These are phyloP conservation scores for Zymoseptoria brevis DNA, from an alignment of 2,329 filamentous ascomycete species.

Conservation along the genomic window DNA sequence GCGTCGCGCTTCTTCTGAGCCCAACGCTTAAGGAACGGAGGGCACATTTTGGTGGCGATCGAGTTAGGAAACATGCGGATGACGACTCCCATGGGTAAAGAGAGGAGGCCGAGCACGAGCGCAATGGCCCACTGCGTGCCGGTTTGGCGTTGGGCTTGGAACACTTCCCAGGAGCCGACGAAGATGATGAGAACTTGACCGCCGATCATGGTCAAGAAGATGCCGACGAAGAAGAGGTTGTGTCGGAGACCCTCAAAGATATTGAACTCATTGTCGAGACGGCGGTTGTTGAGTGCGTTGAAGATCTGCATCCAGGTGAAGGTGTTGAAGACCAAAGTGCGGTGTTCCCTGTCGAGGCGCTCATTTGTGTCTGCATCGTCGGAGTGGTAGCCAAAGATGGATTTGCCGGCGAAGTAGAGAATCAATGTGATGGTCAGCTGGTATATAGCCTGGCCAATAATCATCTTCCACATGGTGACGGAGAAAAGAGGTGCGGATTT, in stretches of 20 bases:
- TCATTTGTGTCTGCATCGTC: conserved; percentile 31
- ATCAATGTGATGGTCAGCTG: conserved; percentile 73
- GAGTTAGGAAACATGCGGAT: conserved; percentile 78
- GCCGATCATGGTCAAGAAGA: conserved; percentile 79
- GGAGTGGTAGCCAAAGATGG: conserved; percentile 49
- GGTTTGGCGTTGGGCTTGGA: conserved; percentile 63
- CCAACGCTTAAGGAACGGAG: conserved; percentile 33
- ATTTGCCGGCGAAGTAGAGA: conserved; percentile 65
- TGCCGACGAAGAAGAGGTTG: conserved; percentile 84
- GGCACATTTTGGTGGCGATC: conserved; percentile 42
- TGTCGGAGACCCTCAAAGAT: conserved; percentile 80
- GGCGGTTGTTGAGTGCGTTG: conserved; percentile 95
- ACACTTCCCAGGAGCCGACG: conserved; percentile 66
- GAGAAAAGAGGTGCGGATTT: conserved; percentile 74
- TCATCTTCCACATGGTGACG: conserved; percentile 98
- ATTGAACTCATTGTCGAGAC: conserved; percentile 90
- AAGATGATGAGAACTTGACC: conserved; percentile 87
- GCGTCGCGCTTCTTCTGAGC: conserved; percentile 33
- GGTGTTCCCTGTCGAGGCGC: conserved; percentile 46
- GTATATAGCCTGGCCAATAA: conserved; percentile 83
- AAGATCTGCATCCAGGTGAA: conserved; percentile 99
- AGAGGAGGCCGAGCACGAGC: conserved; percentile 73
- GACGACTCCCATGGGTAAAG: conserved; percentile 71
- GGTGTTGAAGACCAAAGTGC: conserved; percentile 89
- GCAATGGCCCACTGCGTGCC: conserved; percentile 82